Conservation (phyloP, 208 protist species). For the Sergeia podlipaevii region DNA sequence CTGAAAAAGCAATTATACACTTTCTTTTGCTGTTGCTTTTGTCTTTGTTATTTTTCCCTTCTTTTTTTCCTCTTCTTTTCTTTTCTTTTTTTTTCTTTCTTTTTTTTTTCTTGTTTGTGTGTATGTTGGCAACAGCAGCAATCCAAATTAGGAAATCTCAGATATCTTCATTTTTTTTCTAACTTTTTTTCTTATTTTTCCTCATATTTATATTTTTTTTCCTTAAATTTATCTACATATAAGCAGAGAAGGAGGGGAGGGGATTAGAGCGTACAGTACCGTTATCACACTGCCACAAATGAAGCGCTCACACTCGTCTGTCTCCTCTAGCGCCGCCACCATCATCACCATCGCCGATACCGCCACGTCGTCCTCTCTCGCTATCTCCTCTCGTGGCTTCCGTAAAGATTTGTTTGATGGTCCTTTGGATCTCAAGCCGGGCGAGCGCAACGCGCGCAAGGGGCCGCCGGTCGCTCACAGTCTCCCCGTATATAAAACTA, state of each 20-base stretch:
- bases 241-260: too few relatives aligned
- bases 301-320: too few relatives aligned
- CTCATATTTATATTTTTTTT: too few relatives aligned
- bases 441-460: constrained; percentile 64
- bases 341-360: not conserved
- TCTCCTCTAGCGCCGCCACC: not conserved
- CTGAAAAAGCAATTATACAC: too few relatives aligned
- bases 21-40: not conserved
- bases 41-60: not conserved
- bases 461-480: constrained; percentile 82
- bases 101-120: not conserved
- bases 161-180: too few relatives aligned
- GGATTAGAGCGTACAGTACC: too few relatives aligned
- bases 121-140: not conserved
- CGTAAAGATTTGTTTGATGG: constrained; percentile 85
- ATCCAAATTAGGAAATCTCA: too few relatives aligned
- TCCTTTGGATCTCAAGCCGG: constrained; percentile 72
- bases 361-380: constrained; percentile 4
- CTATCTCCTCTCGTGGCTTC: constrained; percentile 33
- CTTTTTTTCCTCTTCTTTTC: not conserved
- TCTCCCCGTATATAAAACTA: constrained; percentile 85
- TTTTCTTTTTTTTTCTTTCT: not conserved
- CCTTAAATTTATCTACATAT: too few relatives aligned
- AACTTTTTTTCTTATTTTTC: too few relatives aligned
- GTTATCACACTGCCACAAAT: too few relatives aligned